A percentile compares a stretch with the other conserved stretches of the same genome.
These are phyloP conservation scores for Fraxinus anomala DNA, from an alignment of 257 asterid genomes.

Conservation along the genomic window DNA sequence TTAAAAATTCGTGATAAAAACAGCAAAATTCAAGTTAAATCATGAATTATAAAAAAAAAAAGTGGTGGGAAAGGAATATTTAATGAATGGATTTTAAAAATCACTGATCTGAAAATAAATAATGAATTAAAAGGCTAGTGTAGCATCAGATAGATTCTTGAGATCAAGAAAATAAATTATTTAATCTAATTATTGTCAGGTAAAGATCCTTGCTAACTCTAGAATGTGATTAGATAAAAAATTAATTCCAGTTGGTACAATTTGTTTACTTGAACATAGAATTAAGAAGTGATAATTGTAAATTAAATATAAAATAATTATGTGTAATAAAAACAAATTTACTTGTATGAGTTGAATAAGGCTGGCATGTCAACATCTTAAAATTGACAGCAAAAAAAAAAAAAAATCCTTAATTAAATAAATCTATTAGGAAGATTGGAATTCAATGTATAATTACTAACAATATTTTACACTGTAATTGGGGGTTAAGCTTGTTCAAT, in stretches of 20 bases:
- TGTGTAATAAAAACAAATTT: slow-evolving; percentile 10
- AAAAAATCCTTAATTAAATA: slow-evolving; percentile 17
- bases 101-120: slow-evolving; percentile 19
- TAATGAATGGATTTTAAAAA: not conserved
- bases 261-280: not conserved
- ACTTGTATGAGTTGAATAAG: slow-evolving; percentile 42
- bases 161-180: not conserved
- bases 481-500: too few species aligned
- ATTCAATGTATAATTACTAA: not conserved
- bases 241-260: slow-evolving; percentile 28
- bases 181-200: slow-evolving; percentile 14
- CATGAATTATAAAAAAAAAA: not conserved
- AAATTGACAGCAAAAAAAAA: slow-evolving; percentile 17
- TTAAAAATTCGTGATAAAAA: not conserved
- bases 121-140: slow-evolving; percentile 16
- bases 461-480: too few species aligned
- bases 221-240: slow-evolving; percentile 20
- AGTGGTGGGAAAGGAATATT: slow-evolving; percentile 14
- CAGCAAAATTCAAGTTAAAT: slow-evolving; percentile 7
- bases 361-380: slow-evolving; percentile 53
- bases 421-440: slow-evolving; percentile 8
- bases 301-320: slow-evolving; percentile 17
- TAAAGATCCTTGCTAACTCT: slow-evolving; percentile 30
- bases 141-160: slow-evolving; percentile 40
- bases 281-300: slow-evolving; percentile 31